Conservation (phyloP, 345 rosid species). For the Citrus maxima region DNA sequence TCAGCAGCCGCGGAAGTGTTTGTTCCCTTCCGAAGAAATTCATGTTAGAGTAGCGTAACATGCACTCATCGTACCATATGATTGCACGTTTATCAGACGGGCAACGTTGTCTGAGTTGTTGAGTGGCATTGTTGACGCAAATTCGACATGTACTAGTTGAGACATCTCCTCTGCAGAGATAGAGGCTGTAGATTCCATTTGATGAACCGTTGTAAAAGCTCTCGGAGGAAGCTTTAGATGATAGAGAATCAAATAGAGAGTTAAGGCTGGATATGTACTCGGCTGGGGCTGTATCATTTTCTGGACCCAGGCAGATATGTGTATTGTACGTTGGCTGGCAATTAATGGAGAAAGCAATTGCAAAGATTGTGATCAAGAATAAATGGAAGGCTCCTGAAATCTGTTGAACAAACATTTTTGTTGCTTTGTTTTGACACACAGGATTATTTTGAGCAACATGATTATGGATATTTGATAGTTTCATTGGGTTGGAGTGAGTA, state of each 20-base stretch:
- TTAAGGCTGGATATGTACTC: not conserved
- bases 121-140: constrained; percentile 18
- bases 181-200: constrained; percentile 15
- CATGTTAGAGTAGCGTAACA: constrained; percentile 27
- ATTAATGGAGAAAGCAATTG: not conserved
- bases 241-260: not conserved
- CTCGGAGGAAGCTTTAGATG: constrained; percentile 2
- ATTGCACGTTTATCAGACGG: constrained; percentile 17
- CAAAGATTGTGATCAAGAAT: not conserved
- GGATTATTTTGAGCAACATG: not conserved
- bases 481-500: not conserved
- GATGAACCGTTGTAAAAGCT: constrained; percentile 31
- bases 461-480: not conserved
- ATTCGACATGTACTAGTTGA: not conserved
- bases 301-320: not conserved
- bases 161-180: constrained; percentile 27
- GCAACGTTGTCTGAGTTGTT: not conserved
- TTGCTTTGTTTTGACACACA: not conserved
- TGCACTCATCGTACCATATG: constrained; percentile 23
- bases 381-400: not conserved
- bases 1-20: not conserved
- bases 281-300: not conserved
- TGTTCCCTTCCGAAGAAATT: constrained; percentile 10
- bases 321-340: not conserved
- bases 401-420: not conserved